phyloP scores from a whole-genome alignment of 2,329 filamentous ascomycete genomes.

The Calycina herbarum region DNA sequence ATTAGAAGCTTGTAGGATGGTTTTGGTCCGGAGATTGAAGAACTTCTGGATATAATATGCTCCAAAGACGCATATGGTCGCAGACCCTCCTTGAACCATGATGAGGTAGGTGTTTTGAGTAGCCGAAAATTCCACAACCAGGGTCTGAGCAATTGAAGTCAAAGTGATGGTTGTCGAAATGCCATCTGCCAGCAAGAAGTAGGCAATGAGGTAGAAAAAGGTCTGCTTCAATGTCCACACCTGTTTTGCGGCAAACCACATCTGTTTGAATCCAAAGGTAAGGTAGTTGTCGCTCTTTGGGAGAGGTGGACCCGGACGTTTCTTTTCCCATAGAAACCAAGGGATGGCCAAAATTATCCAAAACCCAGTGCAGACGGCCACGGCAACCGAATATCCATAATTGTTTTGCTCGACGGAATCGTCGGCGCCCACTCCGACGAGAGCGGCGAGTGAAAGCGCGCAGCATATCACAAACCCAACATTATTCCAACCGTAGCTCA shows the following conservation, averaged over 20 bases:
- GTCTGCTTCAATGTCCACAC: conserved; percentile 35
- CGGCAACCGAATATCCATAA: conserved; percentile 36
- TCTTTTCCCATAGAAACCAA: conserved; percentile 38
- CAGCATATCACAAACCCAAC: conserved; percentile 34
- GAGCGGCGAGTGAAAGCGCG: conserved; percentile 32
- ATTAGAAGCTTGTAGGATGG: conserved; percentile 35
- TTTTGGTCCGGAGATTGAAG: conserved; percentile 34
- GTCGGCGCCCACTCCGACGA: conserved; percentile 32
- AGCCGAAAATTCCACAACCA: conserved; percentile 34
- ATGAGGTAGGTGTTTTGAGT: conserved; percentile 35
- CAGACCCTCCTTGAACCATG: conserved; percentile 33
- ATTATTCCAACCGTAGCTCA: conserved; percentile 37
- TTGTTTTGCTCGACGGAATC: conserved; percentile 33
- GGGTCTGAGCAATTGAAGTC: conserved; percentile 34
- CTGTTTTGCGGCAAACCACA: conserved; percentile 33
- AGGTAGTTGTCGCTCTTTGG: conserved; percentile 34
- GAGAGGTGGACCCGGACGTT: conserved; percentile 34
- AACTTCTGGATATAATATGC: conserved; percentile 32
- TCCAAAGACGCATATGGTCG: conserved; percentile 29
- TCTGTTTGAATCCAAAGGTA: conserved; percentile 36
- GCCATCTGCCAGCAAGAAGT: conserved; percentile 36
- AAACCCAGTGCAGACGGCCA: conserved; percentile 35
- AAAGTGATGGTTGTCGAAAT: conserved; percentile 32
- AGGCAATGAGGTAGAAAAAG: conserved; percentile 35
- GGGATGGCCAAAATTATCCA: conserved; percentile 37